Percentiles rank a stretch among this genome's conserved stretches.
These are phyloP conservation scores for Scedosporium apiospermum DNA, from an alignment of 2,329 filamentous ascomycete genomes.

Conservation along the genomic window DNA sequence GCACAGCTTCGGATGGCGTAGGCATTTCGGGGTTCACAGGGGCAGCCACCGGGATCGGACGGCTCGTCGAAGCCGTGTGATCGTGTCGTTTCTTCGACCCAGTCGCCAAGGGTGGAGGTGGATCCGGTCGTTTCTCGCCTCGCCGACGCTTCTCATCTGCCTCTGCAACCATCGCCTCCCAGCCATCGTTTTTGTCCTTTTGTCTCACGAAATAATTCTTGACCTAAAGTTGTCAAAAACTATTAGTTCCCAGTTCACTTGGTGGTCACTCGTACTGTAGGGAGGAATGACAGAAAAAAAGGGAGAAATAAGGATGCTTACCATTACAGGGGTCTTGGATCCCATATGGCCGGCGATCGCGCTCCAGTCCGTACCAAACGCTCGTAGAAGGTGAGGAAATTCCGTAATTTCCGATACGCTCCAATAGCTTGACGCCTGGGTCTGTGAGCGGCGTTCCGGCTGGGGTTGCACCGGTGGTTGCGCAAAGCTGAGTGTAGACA, in stretches of 20 bases:
- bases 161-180: constrained; percentile 49
- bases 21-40: constrained; percentile 7
- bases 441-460: constrained; percentile 40
- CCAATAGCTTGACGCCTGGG: constrained; percentile 73
- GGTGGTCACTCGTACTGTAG: background rate
- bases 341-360: constrained; percentile 71
- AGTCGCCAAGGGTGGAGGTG: constrained; percentile 45
- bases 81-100: constrained; percentile 41
- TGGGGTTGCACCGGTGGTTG: constrained; percentile 23
- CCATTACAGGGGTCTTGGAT: constrained; percentile 81
- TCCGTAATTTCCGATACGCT: constrained; percentile 73
- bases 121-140: constrained; percentile 50
- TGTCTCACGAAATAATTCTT: constrained; percentile 60
- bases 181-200: constrained; percentile 47
- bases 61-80: constrained; percentile 27
- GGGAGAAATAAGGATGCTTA: constrained; percentile 25
- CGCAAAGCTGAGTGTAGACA: constrained; percentile 41
- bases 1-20: background rate
- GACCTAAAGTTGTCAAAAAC: constrained; percentile 32
- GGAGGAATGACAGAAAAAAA: background rate
- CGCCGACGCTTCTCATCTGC: constrained; percentile 46
- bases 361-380: constrained; percentile 72
- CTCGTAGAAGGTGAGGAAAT: constrained; percentile 60
- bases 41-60: constrained; percentile 20
- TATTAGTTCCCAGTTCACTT: constrained; percentile 10